Conservation (phyloP, 805 yeast genomes). For the Myxozyma vanderwaltii region DNA sequence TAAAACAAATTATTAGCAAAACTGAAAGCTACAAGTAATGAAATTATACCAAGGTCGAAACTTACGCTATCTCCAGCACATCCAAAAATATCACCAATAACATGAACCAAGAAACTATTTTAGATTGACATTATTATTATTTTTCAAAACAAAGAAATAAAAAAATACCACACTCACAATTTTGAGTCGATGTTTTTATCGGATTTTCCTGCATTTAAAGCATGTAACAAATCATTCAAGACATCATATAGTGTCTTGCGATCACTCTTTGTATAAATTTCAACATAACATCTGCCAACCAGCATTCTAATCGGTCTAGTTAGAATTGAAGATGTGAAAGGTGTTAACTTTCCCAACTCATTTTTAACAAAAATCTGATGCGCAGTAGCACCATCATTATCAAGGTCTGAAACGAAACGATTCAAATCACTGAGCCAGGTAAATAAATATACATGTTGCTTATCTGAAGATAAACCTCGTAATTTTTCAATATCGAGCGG, state of each 20-base stretch:
- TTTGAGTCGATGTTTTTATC: constrained; percentile 39
- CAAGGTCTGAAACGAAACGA: constrained; percentile 18
- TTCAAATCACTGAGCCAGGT: constrained; percentile 30
- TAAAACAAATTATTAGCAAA: neutral
- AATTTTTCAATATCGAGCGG: constrained; percentile 18
- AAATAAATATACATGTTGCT: constrained; percentile 28
- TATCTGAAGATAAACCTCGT: constrained; percentile 20
- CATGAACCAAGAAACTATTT: constrained; percentile 35
- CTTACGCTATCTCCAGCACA: constrained; percentile 39
- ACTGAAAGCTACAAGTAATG: too few species aligned
- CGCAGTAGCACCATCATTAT: constrained; percentile 30
- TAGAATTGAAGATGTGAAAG: constrained; percentile 19
- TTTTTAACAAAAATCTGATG: constrained; percentile 34
- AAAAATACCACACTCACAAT: constrained; percentile 34
- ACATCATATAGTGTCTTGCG: constrained; percentile 38
- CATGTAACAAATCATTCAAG: constrained; percentile 34
- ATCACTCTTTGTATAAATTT: constrained; percentile 27
- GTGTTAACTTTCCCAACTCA: constrained; percentile 23
- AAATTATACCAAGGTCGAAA: neutral
- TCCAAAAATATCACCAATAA: constrained; percentile 37
- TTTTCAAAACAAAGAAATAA: neutral
- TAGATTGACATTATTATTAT: neutral
- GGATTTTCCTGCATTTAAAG: constrained; percentile 35
- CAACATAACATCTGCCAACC: constrained; percentile 30
- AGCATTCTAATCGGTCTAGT: constrained; percentile 24